Evolutionary conservation across 2,329 filamentous ascomycete species (phyloP).

Genomic region (Colletotrichum euphorbiae): DNA sequence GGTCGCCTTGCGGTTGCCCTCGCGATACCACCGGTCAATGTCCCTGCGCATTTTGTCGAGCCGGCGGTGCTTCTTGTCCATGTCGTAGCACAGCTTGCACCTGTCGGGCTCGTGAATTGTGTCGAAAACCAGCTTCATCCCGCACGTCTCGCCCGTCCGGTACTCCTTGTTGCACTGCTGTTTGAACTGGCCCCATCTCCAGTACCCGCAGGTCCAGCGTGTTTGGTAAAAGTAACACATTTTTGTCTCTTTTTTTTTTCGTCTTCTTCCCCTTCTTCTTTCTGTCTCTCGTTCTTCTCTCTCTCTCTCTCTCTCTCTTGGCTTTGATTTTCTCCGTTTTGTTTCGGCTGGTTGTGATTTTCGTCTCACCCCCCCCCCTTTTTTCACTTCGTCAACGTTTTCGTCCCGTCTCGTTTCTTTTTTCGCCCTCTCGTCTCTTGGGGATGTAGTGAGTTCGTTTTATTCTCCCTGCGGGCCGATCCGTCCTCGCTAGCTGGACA

Average conservation of each 20-base stretch:
- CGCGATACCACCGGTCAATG: slow-evolving; percentile 80
- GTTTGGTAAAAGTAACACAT: slow-evolving; percentile 99
- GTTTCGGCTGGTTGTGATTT: background rate
- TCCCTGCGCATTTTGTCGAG: slow-evolving; percentile 80
- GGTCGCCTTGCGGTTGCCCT: slow-evolving; percentile 79
- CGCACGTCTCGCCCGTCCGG: slow-evolving; percentile 95
- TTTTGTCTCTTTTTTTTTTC: slow-evolving; percentile 44
- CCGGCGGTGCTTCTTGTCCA: slow-evolving; percentile 84
- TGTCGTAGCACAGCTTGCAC: slow-evolving; percentile 90
- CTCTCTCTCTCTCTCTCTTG: background rate
- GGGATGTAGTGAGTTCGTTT: background rate
- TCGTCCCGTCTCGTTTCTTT: slow-evolving; percentile 17
- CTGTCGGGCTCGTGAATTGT: slow-evolving; percentile 72
- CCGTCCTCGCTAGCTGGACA: slow-evolving; percentile 30
- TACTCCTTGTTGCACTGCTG: slow-evolving; percentile 95
- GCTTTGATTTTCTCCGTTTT: background rate
- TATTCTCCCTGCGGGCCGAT: slow-evolving; percentile 27
- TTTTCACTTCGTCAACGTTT: slow-evolving; percentile 4
- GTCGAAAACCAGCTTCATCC: slow-evolving; percentile 87
- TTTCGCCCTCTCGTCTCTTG: background rate
- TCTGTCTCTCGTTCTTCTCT: background rate
- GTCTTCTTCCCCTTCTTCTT: background rate
- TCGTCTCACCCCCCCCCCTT: slow-evolving; percentile 1
- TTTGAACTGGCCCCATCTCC: slow-evolving; percentile 94
- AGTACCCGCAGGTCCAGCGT: slow-evolving; percentile 87